Evolutionary conservation across 257 asterid species (phyloP), one percentile per base, ranked within the genome.

Genomic region (Solanum pinnatisectum): DNA sequence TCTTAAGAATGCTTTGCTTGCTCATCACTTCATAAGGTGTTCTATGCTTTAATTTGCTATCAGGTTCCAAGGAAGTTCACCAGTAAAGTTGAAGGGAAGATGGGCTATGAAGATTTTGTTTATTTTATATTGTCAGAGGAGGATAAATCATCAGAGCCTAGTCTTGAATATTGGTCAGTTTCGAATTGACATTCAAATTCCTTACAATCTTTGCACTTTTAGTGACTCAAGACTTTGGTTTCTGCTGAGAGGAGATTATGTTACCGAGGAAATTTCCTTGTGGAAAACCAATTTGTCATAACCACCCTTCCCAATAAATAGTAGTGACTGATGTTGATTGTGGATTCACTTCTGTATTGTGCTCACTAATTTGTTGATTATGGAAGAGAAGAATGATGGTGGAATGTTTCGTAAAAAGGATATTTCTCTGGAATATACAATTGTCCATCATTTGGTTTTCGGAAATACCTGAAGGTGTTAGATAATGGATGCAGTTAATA

Each of bases 71-170:
- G 99, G 94, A 96, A 94, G 95, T 97, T 97, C 97, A 95, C 99
- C 83, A 92, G 99, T 91, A 97, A 95, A 93, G 98, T 95, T 92
- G 99, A 97, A 91, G 99, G 99, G 87, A 97, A 96, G 95, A 97
- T 97, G 99, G 99, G 98, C 83, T 97, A 97, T 91, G 99, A 97
- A 95, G 99, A 97, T 92, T 97, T 97, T 68, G 98, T 96, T 73
- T 95, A 97, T 89, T 97, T 97, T 94, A 97, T 97, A 89, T 93
- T 97, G 94, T 96, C 99, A 22, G 99, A 97, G 93, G 99, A 97
- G 93, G 99, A 96, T 92, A 97, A 97, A 92, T 91, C 99, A 86
- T 97, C 99, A 22, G 99, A 95, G 90, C 99, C 98, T 87, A 94
- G 99, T 90, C 99, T 97, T 88, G 99, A 96, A 82, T 97, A 94